These are phyloP conservation scores for Apophysomyces elegans DNA, from an alignment of 371 early-diverging fungal species.

Conservation along the genomic window DNA sequence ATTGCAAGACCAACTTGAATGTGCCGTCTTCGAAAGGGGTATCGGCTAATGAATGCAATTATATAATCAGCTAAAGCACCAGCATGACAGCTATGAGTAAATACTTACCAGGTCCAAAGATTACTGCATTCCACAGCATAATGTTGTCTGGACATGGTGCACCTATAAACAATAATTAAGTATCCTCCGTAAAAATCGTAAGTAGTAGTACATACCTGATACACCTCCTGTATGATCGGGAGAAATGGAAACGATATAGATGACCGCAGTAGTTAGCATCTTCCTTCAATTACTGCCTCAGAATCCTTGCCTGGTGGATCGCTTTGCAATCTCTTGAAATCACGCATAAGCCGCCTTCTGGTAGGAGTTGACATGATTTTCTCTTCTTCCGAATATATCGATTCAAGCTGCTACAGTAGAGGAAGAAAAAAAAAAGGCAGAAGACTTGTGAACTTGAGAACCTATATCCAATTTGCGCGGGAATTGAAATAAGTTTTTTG, in stretches of 20 bases:
- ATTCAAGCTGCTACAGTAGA: not conserved
- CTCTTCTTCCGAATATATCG: not conserved
- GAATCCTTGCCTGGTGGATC: slow-evolving; percentile 83
- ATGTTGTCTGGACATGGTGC: slow-evolving; percentile 96
- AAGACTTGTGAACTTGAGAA: too few relatives aligned
- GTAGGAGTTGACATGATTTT: slow-evolving; percentile 84
- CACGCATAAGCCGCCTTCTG: slow-evolving; percentile 89
- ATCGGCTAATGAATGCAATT: slow-evolving; percentile 63
- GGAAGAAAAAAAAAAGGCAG: not conserved
- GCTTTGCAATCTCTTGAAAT: slow-evolving; percentile 95
- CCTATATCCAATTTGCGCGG: not conserved
- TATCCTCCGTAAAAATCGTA: not conserved
- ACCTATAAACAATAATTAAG: slow-evolving; percentile 68
- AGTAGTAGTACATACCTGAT: slow-evolving; percentile 35
- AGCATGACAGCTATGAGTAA: not conserved
- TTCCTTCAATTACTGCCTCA: not conserved
- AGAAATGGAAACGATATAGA: slow-evolving; percentile 5
- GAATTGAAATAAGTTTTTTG: not conserved
- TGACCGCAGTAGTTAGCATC: not conserved
- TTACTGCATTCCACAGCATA: slow-evolving; percentile 97
- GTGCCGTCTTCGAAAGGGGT: slow-evolving; percentile 99
- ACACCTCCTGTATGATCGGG: slow-evolving; percentile 43
- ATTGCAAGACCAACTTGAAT: slow-evolving; percentile 95
- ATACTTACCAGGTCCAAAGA: slow-evolving; percentile 91
- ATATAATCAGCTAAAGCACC: slow-evolving; percentile 14